A percentile compares a stretch with the other conserved stretches of the same genome.
These are phyloP conservation scores for Letharia columbiana DNA, from an alignment of 495 filamentous ascomycete species.

Conservation along the genomic window DNA sequence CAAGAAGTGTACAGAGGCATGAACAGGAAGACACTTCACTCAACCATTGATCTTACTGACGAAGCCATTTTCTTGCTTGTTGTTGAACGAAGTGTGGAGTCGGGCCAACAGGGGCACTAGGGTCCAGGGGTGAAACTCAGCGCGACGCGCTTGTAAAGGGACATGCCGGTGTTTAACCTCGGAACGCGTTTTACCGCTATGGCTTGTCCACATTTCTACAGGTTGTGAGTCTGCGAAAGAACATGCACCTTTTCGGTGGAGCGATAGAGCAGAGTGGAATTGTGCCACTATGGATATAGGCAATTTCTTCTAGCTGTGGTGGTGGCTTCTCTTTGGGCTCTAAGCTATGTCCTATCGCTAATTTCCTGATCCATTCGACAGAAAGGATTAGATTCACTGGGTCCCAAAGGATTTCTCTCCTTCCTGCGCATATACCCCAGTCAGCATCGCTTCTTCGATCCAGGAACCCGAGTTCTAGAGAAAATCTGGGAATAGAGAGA, in stretches of 20 bases:
- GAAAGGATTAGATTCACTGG: background rate
- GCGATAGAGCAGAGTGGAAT: background rate
- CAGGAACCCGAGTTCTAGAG: background rate
- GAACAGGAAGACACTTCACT: background rate
- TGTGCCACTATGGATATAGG: background rate
- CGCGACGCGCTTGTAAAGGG: background rate
- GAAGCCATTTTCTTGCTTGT: background rate
- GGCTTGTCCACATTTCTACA: background rate
- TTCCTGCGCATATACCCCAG: background rate
- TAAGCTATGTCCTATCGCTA: background rate
- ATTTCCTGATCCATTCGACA: background rate
- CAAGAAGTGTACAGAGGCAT: background rate
- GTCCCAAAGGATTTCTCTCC: background rate
- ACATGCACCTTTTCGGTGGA: background rate
- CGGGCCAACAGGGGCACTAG: background rate
- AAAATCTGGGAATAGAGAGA: background rate
- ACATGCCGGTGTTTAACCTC: background rate
- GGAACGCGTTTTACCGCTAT: background rate
- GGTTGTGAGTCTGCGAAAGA: background rate
- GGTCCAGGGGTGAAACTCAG: background rate
- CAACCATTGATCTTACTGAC: background rate
- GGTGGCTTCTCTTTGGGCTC: background rate
- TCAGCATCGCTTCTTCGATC: background rate
- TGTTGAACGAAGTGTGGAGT: background rate
- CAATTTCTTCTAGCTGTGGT: background rate